Evolutionary conservation across 2,329 filamentous ascomycete species (phyloP).

Genomic region (Fusarium sarcochroum): DNA sequence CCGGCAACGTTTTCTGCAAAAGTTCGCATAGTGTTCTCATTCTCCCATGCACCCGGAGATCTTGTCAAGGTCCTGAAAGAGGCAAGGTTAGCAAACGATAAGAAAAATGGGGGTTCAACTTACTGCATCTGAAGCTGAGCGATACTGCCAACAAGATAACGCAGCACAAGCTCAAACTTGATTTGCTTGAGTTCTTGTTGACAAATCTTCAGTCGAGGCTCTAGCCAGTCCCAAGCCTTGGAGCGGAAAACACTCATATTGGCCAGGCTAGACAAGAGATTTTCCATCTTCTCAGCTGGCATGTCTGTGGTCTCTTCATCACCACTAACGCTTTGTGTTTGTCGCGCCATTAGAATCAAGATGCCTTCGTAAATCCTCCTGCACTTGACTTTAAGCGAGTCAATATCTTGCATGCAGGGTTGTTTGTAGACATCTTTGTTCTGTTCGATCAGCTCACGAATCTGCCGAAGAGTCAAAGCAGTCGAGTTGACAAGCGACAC

Average conservation of each 20-base stretch:
- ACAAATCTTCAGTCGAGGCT: constrained; percentile 2
- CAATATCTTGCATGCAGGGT: constrained; percentile 1
- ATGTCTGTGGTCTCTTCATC: rapidly evolving
- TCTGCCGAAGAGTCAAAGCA: not conserved
- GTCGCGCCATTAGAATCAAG: not conserved
- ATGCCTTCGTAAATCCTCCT: not conserved
- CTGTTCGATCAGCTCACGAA: not conserved
- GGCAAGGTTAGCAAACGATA: rapidly evolving
- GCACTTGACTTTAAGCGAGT: not conserved
- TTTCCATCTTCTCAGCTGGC: not conserved
- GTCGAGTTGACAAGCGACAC: constrained; percentile 7
- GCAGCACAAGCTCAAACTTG: constrained; percentile 16
- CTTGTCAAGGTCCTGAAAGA: not conserved
- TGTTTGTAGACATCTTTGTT: not conserved
- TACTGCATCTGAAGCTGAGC: constrained; percentile 9
- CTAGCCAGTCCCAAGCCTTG: not conserved
- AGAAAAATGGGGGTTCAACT: rapidly evolving
- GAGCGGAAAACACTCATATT: not conserved
- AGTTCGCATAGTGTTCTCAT: not conserved
- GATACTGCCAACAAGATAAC: constrained; percentile 10
- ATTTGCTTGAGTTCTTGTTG: constrained; percentile 3
- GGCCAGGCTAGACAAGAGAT: not conserved
- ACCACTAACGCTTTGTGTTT: not conserved
- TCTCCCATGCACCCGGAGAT: not conserved
- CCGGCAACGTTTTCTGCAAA: not conserved